Conservation (phyloP, 2,329 filamentous ascomycete species). For the Calonectria ilicicola region DNA sequence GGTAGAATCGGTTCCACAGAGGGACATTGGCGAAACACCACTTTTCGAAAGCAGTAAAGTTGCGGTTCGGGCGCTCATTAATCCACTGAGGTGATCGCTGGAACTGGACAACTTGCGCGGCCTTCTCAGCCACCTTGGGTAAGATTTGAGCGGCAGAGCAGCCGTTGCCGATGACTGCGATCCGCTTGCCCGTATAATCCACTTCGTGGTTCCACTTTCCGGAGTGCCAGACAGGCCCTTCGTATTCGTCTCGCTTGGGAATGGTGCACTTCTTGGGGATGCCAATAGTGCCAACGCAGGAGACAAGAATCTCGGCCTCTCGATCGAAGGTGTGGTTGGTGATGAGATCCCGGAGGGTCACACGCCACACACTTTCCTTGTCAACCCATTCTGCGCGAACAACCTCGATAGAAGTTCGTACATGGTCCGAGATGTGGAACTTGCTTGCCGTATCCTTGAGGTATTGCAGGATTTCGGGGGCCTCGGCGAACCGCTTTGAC, state of each 20-base stretch:
- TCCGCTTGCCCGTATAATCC: neutral
- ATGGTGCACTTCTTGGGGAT: neutral
- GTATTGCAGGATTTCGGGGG: constrained; percentile 1
- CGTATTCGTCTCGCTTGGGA: neutral
- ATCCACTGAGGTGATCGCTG: neutral
- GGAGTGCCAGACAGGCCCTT: neutral
- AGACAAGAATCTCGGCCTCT: constrained; percentile 1
- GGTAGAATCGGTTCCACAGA: too few relatives aligned
- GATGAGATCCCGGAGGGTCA: neutral
- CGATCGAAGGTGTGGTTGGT: neutral
- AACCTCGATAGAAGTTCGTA: neutral
- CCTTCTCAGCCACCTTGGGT: neutral
- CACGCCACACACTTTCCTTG: neutral
- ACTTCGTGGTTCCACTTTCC: neutral
- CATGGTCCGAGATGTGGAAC: neutral
- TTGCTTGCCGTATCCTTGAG: constrained; percentile 2
- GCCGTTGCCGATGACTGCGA: constrained; percentile 7
- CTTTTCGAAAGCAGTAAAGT: too few relatives aligned
- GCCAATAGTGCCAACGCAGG: neutral
- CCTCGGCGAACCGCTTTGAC: neutral
- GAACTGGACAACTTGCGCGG: neutral
- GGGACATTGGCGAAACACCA: too few relatives aligned
- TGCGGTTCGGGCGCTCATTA: neutral
- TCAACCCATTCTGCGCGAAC: neutral
- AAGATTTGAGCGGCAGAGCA: neutral